Evolutionary conservation across 164 flowering plant species (phyloP), one percentile per base, ranked within the genome.

Genomic region (Magnolia officinalis): DNA sequence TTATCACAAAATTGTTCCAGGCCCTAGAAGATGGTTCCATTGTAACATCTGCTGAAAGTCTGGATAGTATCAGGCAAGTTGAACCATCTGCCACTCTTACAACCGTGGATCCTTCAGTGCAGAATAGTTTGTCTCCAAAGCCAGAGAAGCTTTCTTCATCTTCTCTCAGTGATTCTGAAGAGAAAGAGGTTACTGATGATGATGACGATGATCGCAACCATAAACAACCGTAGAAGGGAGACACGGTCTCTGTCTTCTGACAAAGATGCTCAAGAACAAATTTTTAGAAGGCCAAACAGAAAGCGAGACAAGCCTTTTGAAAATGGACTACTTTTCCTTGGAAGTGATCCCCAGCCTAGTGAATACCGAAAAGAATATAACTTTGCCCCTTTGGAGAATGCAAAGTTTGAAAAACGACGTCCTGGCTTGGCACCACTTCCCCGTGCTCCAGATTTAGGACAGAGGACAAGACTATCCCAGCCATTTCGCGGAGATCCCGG

Each of bases 151-250:
- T 87, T 83, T 88, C 92, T 78, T 82, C 92, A 74, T 59, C 81
- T 75, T 80, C 78, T 78, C 76, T 21, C n/a, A 89, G 89, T 85
- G 95, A 96, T 83, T 84, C 88, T 37, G 97, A 93, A 75, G 96
- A 95, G 75, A 90, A 90, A 80, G 98, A 92, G 78, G 72, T 92
- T 74, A 94, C 89, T 79, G 96, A 91, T 78, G 97, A 93, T 71
- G 97, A 94, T 72, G 98, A 96, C 80, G 97, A 91, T 83, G 97
- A 94, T 78, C 95, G 95, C 78, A 96, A 94, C 79, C 99, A 92
- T 81, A 95, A 95, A 87, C 99, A 93, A 93, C 83, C 94, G 96
- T 18, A 88, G 93, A 78, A 78, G 89, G 78, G 98, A 92, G 58
- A 79, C 87, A 26, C 87, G 78, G 74, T 87, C 96, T 72, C 87